Conservation (phyloP, 768 basidiomycete species). For the Chiua virens region DNA sequence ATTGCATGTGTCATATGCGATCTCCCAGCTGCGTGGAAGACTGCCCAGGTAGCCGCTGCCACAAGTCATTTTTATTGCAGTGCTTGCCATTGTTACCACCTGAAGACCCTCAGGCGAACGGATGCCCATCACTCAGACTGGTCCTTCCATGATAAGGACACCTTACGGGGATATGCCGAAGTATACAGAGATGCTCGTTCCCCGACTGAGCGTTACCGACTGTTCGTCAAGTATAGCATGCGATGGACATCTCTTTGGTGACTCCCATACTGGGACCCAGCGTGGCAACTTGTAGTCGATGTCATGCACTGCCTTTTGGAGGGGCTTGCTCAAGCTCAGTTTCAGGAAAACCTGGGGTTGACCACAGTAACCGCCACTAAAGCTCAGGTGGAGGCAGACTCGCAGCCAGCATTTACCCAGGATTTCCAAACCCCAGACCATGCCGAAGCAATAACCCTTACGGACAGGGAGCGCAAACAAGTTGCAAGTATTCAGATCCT, state of each 20-base stretch:
- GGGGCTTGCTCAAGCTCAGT: neutral
- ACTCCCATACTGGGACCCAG: neutral
- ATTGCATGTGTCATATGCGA: constrained; percentile 27
- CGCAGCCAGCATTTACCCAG: neutral
- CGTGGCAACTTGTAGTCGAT: neutral
- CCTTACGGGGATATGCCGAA: neutral
- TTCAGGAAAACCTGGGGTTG: neutral
- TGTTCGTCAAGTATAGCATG: constrained; percentile 5
- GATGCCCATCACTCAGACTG: neutral
- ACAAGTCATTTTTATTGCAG: constrained; percentile 31
- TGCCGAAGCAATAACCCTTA: neutral
- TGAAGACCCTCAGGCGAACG: neutral
- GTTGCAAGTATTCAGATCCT: constrained; percentile 1
- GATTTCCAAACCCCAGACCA: neutral
- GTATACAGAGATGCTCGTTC: neutral
- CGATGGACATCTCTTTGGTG: constrained; percentile 10
- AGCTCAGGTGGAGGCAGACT: neutral
- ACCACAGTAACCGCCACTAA: neutral
- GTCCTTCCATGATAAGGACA: constrained; percentile 1
- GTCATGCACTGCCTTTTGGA: neutral
- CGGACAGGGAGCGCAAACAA: neutral
- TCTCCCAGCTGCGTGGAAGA: constrained; percentile 32
- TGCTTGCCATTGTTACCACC: constrained; percentile 25
- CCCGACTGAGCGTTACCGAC: neutral
- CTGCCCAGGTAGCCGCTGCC: constrained; percentile 22